Evolutionary conservation across 305 asterid genomes (phyloP), one percentile per base, ranked within the genome.

Genomic region (Withania somnifera): DNA sequence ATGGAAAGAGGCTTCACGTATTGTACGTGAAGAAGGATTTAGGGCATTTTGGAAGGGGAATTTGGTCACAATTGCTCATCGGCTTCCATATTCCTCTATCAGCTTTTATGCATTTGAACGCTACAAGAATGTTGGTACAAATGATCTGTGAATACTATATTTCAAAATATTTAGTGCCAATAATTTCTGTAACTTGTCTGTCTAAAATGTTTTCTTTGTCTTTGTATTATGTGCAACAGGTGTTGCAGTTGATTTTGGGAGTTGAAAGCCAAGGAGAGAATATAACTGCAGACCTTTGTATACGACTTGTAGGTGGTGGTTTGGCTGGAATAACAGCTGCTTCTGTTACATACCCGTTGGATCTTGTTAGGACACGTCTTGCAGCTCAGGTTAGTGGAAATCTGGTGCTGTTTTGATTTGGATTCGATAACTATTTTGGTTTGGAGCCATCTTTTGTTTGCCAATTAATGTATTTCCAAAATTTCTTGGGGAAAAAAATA

Each of bases 11-110:
- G 93, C 97, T n/a, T 86, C 90, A 51, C 88, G 89, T 61, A 90
- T 94, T 81, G 88, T 88, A 42, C 86, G 87, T 81, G 94, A 94
- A 86, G 97, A 94, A 88, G 98, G 98, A 45, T 84, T 88, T 82
- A 82, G 94, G 24, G 98, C 98, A 52, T 92, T 94, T 88, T 94
- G 98, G 98, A 93, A 91, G 87, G 98, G 98, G 38, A 93, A 93
- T 87, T 88, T 93, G 89, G 98, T 93, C 84, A 94, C 98, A 3
- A 91, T 93, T 40, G 91, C 94, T 22, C 98, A 92, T 73, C 93
- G 98, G 52, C 92, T 94, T 86, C 98, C 98, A 15, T 94, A 94
- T 87, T 93, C 98, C 66, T 89, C 97, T 80, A 85, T 94, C 75
- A 93, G 94, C 91, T 92, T 94, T 83, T 94, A 89, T 85, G 90